phyloP scores from a whole-genome alignment of 2,329 filamentous ascomycete genomes.

The Metarhizium anisopliae region DNA sequence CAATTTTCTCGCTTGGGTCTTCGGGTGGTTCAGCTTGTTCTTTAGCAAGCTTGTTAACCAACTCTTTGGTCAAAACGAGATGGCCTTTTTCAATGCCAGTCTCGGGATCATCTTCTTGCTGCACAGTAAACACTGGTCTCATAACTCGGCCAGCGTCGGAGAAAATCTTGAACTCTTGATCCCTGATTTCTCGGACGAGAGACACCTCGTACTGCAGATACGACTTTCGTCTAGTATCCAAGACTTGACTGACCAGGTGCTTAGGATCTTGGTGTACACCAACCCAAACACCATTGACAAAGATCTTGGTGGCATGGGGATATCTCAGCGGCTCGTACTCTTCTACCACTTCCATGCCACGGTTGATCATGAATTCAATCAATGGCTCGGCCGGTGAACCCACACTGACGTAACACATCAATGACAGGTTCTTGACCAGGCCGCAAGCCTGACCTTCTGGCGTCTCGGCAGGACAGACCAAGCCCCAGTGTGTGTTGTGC shows the following conservation, averaged over 20 bases:
- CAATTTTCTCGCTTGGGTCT: constrained; percentile 56
- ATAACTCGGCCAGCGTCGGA: constrained; percentile 94
- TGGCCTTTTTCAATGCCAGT: constrained; percentile 51
- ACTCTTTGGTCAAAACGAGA: constrained; percentile 76
- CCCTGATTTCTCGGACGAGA: constrained; percentile 89
- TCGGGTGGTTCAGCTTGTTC: constrained; percentile 58
- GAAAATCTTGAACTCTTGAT: constrained; percentile 97
- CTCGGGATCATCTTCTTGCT: constrained; percentile 73
- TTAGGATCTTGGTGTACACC: constrained; percentile 87
- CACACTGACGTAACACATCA: constrained; percentile 98
- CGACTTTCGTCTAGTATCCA: constrained; percentile 68
- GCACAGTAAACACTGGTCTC: constrained; percentile 86
- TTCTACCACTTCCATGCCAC: constrained; percentile 93
- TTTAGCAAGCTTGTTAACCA: constrained; percentile 65
- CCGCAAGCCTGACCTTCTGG: constrained; percentile 98
- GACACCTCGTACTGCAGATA: constrained; percentile 89
- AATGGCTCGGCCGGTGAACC: constrained; percentile 86
- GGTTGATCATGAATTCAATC: constrained; percentile 88
- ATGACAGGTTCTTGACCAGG: constrained; percentile 91
- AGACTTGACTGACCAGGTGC: constrained; percentile 71
- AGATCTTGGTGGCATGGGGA: constrained; percentile 92
- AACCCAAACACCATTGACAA: constrained; percentile 97
- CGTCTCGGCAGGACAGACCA: constrained; percentile 95
- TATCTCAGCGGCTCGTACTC: constrained; percentile 83
- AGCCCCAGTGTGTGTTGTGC: constrained; percentile 97